These are phyloP conservation scores for Fusarium verrucosum DNA, from an alignment of 2,329 filamentous ascomycete genomes.

Conservation along the genomic window DNA sequence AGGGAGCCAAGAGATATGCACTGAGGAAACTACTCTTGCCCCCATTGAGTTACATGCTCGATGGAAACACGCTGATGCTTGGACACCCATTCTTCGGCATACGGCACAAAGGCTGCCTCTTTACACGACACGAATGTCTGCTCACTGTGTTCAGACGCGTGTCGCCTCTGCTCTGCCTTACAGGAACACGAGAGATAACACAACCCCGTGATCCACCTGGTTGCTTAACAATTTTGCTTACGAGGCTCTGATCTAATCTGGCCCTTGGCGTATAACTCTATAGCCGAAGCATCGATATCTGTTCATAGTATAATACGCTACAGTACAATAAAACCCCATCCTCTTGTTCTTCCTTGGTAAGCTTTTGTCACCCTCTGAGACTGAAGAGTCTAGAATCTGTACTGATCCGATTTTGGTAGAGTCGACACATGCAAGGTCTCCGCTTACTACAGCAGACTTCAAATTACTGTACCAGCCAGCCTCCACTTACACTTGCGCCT, in stretches of 20 bases:
- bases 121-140: not conserved
- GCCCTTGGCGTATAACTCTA: not conserved
- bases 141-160: slow-evolving; percentile 4
- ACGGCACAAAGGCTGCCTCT: slow-evolving; percentile 17
- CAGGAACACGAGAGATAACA: not conserved
- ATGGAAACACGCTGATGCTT: slow-evolving; percentile 8
- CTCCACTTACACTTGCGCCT: slow-evolving; percentile 5
- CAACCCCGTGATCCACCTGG: slow-evolving; percentile 2
- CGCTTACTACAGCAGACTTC: not conserved
- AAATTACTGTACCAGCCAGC: not conserved
- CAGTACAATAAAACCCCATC: not conserved
- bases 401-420: not conserved
- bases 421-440: not conserved
- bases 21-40: slow-evolving; percentile 13
- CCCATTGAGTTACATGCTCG: slow-evolving; percentile 14
- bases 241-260: not conserved
- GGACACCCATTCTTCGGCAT: slow-evolving; percentile 11
- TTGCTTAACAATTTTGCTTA: slow-evolving; percentile 1
- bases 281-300: not conserved
- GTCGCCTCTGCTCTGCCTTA: slow-evolving; percentile 7
- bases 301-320: not conserved
- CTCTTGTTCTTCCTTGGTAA: not conserved
- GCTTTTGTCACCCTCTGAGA: not conserved
- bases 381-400: not conserved
- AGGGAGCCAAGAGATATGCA: slow-evolving; percentile 29